Percentiles rank a stretch among this genome's conserved stretches.
Conservation (phyloP, 495 filamentous ascomycete genomes). For the Penicillium atrosanguineum region DNA sequence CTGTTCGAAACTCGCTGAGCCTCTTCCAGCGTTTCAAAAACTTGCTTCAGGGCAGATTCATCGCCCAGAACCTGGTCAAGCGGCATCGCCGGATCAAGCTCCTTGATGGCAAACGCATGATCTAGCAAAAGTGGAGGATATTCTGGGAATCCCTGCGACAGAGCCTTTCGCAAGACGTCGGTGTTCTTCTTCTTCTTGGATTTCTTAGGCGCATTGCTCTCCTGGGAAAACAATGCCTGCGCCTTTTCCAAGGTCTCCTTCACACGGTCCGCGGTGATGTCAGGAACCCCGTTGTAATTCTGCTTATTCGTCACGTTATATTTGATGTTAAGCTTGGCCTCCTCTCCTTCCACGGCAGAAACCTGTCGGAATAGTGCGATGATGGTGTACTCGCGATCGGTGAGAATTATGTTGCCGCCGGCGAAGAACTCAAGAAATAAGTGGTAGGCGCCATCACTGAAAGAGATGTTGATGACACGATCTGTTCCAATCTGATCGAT, state of each 20-base stretch:
- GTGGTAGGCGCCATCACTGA: constrained; percentile 85
- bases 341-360: constrained; percentile 66
- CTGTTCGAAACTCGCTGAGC: constrained; percentile 53
- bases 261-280: constrained; percentile 69
- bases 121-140: constrained; percentile 84
- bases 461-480: constrained; percentile 86
- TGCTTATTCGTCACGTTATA: constrained; percentile 83
- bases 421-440: constrained; percentile 96
- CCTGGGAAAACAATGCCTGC: constrained; percentile 51
- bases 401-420: constrained; percentile 90
- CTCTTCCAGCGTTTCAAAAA: constrained; percentile 64
- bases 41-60: constrained; percentile 57
- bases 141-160: constrained; percentile 81
- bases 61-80: constrained; percentile 66
- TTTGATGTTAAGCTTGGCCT: constrained; percentile 66
- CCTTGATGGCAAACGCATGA: constrained; percentile 68
- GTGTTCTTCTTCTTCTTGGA: constrained; percentile 78
- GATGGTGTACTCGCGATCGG: constrained; percentile 75
- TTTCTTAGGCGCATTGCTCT: constrained; percentile 59
- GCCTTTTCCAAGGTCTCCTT: constrained; percentile 65
- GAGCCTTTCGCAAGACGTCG: constrained; percentile 71
- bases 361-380: constrained; percentile 80
- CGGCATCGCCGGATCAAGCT: constrained; percentile 63
- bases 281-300: constrained; percentile 71
- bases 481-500: constrained; percentile 89